Conservation (phyloP, 2,329 filamentous ascomycete species). For the Colletotrichum magnum region DNA sequence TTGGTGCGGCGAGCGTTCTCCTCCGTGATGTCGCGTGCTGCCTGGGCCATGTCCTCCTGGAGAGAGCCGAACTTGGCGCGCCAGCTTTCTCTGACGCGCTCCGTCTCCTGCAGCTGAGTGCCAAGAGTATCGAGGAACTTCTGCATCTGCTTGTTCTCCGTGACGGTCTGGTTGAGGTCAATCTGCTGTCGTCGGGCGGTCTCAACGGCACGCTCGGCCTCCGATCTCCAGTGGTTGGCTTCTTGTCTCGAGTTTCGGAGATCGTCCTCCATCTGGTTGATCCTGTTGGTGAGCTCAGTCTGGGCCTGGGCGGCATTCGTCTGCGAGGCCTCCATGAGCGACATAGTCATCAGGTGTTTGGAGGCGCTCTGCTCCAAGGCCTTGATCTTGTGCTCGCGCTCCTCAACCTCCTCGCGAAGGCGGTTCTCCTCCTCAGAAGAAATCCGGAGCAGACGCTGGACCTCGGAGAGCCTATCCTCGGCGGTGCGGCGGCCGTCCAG, state of each 20-base stretch:
- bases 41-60: conserved; percentile 87
- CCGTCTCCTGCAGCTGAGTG: conserved; percentile 87
- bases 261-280: conserved; percentile 68
- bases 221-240: conserved; percentile 71
- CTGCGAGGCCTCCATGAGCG: conserved; percentile 79
- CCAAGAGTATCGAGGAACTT: conserved; percentile 81
- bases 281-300: conserved; percentile 68
- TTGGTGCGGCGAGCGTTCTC: conserved; percentile 86
- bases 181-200: conserved; percentile 63
- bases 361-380: conserved; percentile 68
- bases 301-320: conserved; percentile 68
- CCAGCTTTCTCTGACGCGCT: conserved; percentile 86
- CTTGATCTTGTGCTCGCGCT: conserved; percentile 78
- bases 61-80: conserved; percentile 86
- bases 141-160: conserved; percentile 81
- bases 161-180: conserved; percentile 63
- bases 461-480: conserved; percentile 80
- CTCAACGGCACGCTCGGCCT: conserved; percentile 72
- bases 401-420: conserved; percentile 76
- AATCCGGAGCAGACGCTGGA: conserved; percentile 77
- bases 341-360: conserved; percentile 72
- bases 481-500: conserved; percentile 73
- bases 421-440: conserved; percentile 81
- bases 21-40: conserved; percentile 83
- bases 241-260: conserved; percentile 70